A percentile compares a stretch with the other conserved stretches of the same genome.
Conservation (phyloP, 2,329 filamentous ascomycete genomes). For the Thelonectria olida region DNA sequence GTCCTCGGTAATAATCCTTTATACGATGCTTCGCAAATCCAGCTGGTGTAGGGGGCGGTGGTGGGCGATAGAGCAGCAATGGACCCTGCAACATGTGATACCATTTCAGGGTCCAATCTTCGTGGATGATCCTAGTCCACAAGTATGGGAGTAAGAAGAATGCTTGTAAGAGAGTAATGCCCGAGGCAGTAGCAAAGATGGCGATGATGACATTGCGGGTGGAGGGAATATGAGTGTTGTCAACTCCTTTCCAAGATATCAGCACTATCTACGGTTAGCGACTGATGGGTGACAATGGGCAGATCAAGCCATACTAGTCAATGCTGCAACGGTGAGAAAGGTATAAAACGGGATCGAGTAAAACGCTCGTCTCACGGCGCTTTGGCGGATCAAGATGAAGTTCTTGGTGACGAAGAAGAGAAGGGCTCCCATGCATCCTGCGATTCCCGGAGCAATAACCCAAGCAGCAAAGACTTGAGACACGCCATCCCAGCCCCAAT, state of each 20-base stretch:
- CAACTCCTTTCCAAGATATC: conserved; percentile 57
- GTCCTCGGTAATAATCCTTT: conserved; percentile 60
- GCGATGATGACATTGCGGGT: conserved; percentile 40
- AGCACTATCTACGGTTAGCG: conserved; percentile 52
- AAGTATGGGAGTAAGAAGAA: conserved; percentile 64
- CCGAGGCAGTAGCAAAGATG: conserved; percentile 55
- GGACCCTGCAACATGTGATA: conserved; percentile 59
- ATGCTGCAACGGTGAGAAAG: conserved; percentile 47
- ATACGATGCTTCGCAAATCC: conserved; percentile 55
- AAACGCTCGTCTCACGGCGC: conserved; percentile 46
- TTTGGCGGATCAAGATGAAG: conserved; percentile 39
- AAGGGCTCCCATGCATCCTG: conserved; percentile 43
- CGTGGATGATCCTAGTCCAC: conserved; percentile 57
- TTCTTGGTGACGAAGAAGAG: conserved; percentile 49
- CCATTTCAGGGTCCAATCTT: conserved; percentile 61
- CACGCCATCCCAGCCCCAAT: conserved; percentile 50
- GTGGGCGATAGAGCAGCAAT: conserved; percentile 52
- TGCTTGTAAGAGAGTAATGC: conserved; percentile 51
- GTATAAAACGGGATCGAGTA: conserved; percentile 50
- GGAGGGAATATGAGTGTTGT: conserved; percentile 35
- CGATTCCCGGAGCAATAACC: conserved; percentile 47
- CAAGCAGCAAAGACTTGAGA: conserved; percentile 51
- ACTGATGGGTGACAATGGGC: fast-evolving
- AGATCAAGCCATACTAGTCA: conserved; percentile 43
- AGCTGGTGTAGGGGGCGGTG: conserved; percentile 45